Conservation (phyloP, 305 asterid genomes). For the Fraxinus baroniana region DNA sequence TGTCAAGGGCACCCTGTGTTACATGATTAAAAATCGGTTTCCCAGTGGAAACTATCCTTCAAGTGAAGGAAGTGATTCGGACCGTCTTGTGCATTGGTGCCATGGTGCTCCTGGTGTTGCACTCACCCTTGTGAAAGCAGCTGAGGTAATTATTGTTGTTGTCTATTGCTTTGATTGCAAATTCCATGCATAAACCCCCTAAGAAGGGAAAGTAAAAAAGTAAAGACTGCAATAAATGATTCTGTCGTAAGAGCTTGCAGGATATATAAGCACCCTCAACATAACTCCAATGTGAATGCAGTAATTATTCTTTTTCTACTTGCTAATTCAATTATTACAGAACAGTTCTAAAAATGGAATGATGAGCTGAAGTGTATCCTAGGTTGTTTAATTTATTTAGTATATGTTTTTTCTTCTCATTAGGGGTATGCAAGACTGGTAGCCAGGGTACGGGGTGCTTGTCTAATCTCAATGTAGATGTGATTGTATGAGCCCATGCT, state of each 20-base stretch:
- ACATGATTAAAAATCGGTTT: slow-evolving; percentile 70
- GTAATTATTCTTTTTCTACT: neutral
- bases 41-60: slow-evolving; percentile 85
- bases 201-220: neutral
- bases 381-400: neutral
- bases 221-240: neutral
- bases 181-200: neutral
- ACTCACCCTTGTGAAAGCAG: slow-evolving; percentile 78
- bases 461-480: neutral
- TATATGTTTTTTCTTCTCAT: neutral
- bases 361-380: neutral
- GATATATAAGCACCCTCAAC: neutral
- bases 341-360: neutral
- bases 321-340: neutral
- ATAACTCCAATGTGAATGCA: neutral
- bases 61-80: slow-evolving; percentile 73
- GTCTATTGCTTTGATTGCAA: neutral
- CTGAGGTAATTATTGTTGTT: slow-evolving; percentile 43
- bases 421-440: neutral
- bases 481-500: neutral
- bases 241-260: neutral
- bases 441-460: neutral
- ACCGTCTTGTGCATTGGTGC: slow-evolving; percentile 89
- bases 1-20: slow-evolving; percentile 62
- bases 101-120: slow-evolving; percentile 91